These are phyloP conservation scores for Saccharomycopsis hybrid DNA, from an alignment of 1,139 yeast genomes.

Conservation along the genomic window DNA sequence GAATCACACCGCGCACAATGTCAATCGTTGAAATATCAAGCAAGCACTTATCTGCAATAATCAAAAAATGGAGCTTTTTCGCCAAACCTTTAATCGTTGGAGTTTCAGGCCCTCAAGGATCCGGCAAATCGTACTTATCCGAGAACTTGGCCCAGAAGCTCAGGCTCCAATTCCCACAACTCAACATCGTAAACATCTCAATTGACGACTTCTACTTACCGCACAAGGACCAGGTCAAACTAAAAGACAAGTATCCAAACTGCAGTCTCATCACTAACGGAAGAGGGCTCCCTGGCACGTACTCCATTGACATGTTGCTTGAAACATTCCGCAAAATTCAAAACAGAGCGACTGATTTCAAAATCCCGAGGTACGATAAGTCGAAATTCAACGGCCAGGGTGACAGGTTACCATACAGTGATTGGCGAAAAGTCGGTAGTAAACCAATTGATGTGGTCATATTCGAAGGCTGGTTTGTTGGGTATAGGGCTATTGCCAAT, in stretches of 20 bases:
- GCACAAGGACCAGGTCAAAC: constrained; percentile 45
- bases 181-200: constrained; percentile 53
- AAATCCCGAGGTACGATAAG: constrained; percentile 74
- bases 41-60: constrained; percentile 26
- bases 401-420: constrained; percentile 45
- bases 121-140: constrained; percentile 77
- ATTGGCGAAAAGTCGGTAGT: constrained; percentile 34
- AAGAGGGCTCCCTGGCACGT: constrained; percentile 93
- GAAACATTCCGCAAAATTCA: constrained; percentile 27
- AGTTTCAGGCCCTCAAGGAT: constrained; percentile 86
- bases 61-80: constrained; percentile 25
- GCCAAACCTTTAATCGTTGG: constrained; percentile 54
- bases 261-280: constrained; percentile 56
- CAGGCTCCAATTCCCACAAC: constrained; percentile 32
- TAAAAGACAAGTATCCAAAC: constrained; percentile 36
- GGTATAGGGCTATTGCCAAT: constrained; percentile 45
- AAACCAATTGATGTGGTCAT: constrained; percentile 55
- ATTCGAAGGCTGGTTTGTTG: constrained; percentile 94
- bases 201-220: constrained; percentile 84
- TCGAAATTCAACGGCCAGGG: constrained; percentile 70
- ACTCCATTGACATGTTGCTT: constrained; percentile 46
- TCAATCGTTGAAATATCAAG: constrained; percentile 22
- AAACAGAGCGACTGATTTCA: constrained; percentile 28
- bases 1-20: too few relatives aligned
- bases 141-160: constrained; percentile 36